Evolutionary conservation across 768 basidiomycete genomes (phyloP).

Genomic region (Tulasnella sp.): DNA sequence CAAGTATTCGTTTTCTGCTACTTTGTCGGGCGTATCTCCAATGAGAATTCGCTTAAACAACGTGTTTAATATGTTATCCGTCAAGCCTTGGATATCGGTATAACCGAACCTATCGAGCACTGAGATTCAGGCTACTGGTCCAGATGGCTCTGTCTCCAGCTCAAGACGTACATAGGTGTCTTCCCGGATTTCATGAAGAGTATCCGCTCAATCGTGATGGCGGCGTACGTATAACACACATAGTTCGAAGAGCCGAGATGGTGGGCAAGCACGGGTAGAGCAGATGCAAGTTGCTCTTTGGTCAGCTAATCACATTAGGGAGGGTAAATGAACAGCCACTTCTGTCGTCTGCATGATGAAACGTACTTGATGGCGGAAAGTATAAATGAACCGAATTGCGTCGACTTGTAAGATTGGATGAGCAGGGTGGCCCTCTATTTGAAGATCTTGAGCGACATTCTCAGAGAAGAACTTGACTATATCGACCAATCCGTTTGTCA

Average conservation of each 20-base stretch:
- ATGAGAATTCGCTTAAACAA: slow-evolving; percentile 76
- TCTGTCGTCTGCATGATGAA: neutral
- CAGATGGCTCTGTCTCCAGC: neutral
- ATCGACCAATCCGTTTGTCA: slow-evolving; percentile 85
- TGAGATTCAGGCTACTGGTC: neutral
- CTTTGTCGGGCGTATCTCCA: slow-evolving; percentile 78
- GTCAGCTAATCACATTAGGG: slow-evolving; percentile 58
- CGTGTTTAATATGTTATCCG: slow-evolving; percentile 64
- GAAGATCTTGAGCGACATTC: slow-evolving; percentile 82
- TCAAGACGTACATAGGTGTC: slow-evolving; percentile 59
- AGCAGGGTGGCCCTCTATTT: slow-evolving; percentile 58
- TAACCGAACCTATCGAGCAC: slow-evolving; percentile 66
- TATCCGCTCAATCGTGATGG: slow-evolving; percentile 95
- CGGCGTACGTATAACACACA: slow-evolving; percentile 93
- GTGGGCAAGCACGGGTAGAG: slow-evolving; percentile 77
- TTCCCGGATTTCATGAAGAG: slow-evolving; percentile 81
- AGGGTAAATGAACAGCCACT: neutral
- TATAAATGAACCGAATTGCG: slow-evolving; percentile 90
- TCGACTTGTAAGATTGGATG: slow-evolving; percentile 94
- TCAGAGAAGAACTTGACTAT: slow-evolving; percentile 95
- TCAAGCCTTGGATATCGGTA: slow-evolving; percentile 79
- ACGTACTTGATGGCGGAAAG: slow-evolving; percentile 89
- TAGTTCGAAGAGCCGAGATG: slow-evolving; percentile 82
- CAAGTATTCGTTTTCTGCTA: slow-evolving; percentile 94
- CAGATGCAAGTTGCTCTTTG: slow-evolving; percentile 87